Evolutionary conservation across 2,329 filamentous ascomycete species (phyloP), one percentile per base, ranked within the genome.

Genomic region (Sclerotinia nivalis): DNA sequence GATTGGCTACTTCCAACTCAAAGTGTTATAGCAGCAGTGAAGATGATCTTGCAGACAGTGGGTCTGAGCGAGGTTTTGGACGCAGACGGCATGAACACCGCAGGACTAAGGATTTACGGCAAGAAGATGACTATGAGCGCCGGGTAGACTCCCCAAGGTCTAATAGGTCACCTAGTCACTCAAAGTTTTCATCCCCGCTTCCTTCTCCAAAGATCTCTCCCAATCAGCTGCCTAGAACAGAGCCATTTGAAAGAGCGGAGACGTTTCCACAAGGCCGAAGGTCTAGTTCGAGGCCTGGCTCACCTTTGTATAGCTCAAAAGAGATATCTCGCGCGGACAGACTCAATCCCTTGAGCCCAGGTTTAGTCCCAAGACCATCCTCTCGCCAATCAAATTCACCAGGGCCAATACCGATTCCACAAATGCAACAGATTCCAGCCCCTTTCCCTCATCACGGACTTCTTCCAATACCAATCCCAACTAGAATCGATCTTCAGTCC

Each of bases 201-300:
- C 70, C 73, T 56, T 78, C 77, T n/a, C 77, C 77, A 43, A 75
- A 74, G 28, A 59, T 74, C 25, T 76, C 76, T 20, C 75, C 76
- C 43, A 76, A 71, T 62, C 75, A 74, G 61, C 66, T 73, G 13
- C 71, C 74, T 22, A 69, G 69, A 66, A 71, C 58, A 12, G 76
- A 76, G 59, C 60, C 73, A 22, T 71, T 75, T 50, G 76, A 76
- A 40, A 72, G 75, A 52, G 73, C 72, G 56, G 74, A 76, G 18
- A 77, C 75, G 25, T 76, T 75, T 55, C 76, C 75, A 31, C 68
- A 60, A 37, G 69, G 69, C 25, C 71, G 69, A 69, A 64, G 71
- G 34, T 47, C 69, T 28, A 71, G 28, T 58, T 73, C 77, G 22
- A 68, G 74, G 62, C 72, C 75, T 7, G 68, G 75, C 6, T 78